Evolutionary conservation across 768 basidiomycete species (phyloP).

Genomic region (Termitomyces sp.): DNA sequence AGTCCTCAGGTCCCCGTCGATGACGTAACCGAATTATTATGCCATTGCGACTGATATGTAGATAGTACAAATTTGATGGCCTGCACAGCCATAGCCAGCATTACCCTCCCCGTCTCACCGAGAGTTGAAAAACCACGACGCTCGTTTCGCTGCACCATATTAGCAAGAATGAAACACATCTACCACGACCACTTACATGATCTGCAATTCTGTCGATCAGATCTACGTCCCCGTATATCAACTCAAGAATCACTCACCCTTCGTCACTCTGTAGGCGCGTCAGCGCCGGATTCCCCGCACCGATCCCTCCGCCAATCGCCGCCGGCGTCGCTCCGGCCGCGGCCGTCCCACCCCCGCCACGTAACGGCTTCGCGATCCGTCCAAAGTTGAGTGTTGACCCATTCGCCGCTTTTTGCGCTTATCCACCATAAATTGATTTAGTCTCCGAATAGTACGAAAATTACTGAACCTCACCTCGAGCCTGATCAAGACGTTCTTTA

Average conservation of each 20-base stretch:
- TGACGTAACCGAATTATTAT: conserved; percentile 17
- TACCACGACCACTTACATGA: conserved; percentile 29
- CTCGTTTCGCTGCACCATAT: conserved; percentile 64
- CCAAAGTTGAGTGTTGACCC: conserved; percentile 78
- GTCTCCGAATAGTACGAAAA: conserved; percentile 7
- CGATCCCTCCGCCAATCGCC: conserved; percentile 34
- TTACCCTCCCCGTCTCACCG: conserved; percentile 35
- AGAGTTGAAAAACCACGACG: conserved; percentile 91
- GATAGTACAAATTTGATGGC: conserved; percentile 6
- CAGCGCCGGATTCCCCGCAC: conserved; percentile 54
- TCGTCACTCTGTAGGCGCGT: conserved; percentile 79
- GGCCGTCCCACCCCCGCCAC: conserved; percentile 81
- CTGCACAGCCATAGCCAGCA: background rate
- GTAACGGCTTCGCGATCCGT: conserved; percentile 92
- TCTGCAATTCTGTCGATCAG: conserved; percentile 20
- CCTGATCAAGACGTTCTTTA: conserved; percentile 88
- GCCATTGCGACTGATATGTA: conserved; percentile 15
- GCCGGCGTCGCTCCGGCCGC: conserved; percentile 34
- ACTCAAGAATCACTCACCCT: conserved; percentile 30
- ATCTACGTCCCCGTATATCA: conserved; percentile 9
- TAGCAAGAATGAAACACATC: conserved; percentile 13
- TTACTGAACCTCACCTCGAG: conserved; percentile 57
- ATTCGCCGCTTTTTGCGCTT: conserved; percentile 76
- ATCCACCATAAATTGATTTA: conserved; percentile 13
- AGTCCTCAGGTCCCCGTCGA: conserved; percentile 28